phyloP scores from a whole-genome alignment of 1,284 basidiomycete species.

The Stygiomarasmius scandens region DNA sequence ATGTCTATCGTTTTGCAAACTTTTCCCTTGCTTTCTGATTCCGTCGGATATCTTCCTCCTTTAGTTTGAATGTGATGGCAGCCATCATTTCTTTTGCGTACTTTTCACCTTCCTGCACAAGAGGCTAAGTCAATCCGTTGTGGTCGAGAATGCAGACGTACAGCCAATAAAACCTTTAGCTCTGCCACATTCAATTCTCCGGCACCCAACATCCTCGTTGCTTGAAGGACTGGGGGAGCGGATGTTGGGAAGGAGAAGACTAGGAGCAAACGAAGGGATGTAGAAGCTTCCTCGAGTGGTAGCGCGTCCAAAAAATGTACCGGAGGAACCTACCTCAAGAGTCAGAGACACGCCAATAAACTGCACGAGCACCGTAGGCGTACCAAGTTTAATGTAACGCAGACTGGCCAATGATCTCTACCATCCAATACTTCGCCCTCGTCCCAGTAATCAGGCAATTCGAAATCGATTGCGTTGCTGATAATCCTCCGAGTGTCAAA shows the following conservation, averaged over 20 bases:
- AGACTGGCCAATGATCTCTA: slow-evolving; percentile 69
- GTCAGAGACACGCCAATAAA: neutral
- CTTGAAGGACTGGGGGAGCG: slow-evolving; percentile 48
- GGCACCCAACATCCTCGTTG: slow-evolving; percentile 62
- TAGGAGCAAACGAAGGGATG: slow-evolving; percentile 57
- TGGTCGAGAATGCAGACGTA: slow-evolving; percentile 27
- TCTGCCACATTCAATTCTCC: slow-evolving; percentile 52
- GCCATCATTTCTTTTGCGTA: slow-evolving; percentile 12
- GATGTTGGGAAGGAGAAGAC: slow-evolving; percentile 59
- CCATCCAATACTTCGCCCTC: slow-evolving; percentile 69
- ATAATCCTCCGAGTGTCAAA: slow-evolving; percentile 57
- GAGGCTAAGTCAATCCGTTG: neutral
- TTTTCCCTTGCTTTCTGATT: slow-evolving; percentile 17
- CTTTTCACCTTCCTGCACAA: slow-evolving; percentile 11
- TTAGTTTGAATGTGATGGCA: slow-evolving; percentile 14
- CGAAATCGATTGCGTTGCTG: slow-evolving; percentile 68
- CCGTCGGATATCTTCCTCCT: slow-evolving; percentile 13
- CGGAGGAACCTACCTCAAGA: slow-evolving; percentile 48
- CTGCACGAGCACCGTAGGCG: neutral
- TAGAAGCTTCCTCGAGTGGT: slow-evolving; percentile 63
- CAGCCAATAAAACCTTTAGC: slow-evolving; percentile 55
- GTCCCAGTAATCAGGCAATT: slow-evolving; percentile 83
- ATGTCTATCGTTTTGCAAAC: slow-evolving; percentile 14
- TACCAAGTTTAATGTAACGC: slow-evolving; percentile 76
- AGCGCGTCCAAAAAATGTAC: slow-evolving; percentile 73